A percentile compares a stretch with the other conserved stretches of the same genome.
Conservation (phyloP, 345 rosid species). For the Cardiospermum halicacabum region DNA sequence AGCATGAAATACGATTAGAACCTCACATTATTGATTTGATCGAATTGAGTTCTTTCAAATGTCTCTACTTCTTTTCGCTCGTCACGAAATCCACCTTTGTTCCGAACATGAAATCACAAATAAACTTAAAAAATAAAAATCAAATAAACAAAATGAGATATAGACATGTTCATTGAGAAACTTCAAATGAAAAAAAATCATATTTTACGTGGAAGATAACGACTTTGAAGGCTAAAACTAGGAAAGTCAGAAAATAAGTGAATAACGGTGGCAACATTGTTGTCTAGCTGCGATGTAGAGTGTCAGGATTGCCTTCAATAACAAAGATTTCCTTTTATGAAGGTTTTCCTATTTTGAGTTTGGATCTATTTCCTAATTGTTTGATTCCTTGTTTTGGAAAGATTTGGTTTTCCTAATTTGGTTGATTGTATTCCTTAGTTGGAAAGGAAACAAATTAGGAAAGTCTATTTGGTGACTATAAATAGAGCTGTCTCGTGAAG, state of each 20-base stretch:
- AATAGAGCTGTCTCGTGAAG: too few species aligned
- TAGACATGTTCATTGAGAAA: background rate
- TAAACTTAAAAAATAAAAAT: conserved; percentile 9
- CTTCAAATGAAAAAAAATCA: background rate
- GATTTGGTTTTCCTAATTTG: too few species aligned
- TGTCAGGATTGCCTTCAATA: too few species aligned
- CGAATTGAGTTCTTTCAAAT: conserved; percentile 34
- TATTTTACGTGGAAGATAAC: background rate
- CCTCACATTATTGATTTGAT: conserved; percentile 43
- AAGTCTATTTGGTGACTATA: too few species aligned
- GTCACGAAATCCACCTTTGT: conserved; percentile 67
- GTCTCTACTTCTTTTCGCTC: conserved; percentile 50
- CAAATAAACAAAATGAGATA: conserved; percentile 9
- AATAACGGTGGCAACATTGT: background rate
- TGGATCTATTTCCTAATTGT: too few species aligned
- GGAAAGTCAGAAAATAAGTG: background rate
- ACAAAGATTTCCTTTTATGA: too few species aligned
- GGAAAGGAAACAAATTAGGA: too few species aligned
- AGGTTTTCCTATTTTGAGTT: too few species aligned
- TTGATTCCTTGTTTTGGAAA: too few species aligned
- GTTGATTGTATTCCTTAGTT: too few species aligned
- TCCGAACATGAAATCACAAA: background rate
- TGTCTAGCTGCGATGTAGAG: background rate
- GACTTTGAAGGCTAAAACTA: background rate
- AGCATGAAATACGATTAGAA: conserved; percentile 7